Evolutionary conservation across 148 eudicot genomes (phyloP).

Genomic region (Amaranthus hypochondriacus): DNA sequence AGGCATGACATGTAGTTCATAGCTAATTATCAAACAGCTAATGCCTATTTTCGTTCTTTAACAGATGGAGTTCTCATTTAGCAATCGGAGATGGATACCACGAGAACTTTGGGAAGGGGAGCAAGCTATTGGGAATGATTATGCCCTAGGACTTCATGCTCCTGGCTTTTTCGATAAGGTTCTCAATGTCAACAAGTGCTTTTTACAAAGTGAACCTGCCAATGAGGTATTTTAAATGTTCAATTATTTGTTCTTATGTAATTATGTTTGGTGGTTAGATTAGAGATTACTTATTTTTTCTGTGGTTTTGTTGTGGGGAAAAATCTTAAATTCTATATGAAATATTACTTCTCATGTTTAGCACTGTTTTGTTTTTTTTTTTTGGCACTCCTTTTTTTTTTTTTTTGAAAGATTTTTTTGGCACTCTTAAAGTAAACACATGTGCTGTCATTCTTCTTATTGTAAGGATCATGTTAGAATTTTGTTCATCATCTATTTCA

Average conservation of each 20-base stretch:
- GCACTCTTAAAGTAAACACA: neutral
- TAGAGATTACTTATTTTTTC: neutral
- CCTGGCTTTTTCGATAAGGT: conserved; percentile 97
- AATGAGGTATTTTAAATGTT: conserved; percentile 50
- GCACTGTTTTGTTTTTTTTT: neutral
- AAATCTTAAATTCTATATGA: neutral
- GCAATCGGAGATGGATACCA: conserved; percentile 69
- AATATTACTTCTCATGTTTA: neutral
- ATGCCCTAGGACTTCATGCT: conserved; percentile 92
- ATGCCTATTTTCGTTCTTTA: conserved; percentile 14
- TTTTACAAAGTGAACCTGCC: conserved; percentile 83
- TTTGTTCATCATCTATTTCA: conserved; percentile 12
- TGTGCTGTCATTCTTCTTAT: neutral
- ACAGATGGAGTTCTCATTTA: conserved; percentile 97
- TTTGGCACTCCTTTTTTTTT: no score
- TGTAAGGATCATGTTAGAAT: conserved; percentile 6
- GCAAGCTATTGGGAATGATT: conserved; percentile 34
- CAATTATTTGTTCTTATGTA: neutral
- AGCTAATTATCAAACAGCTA: neutral
- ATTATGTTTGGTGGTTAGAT: neutral
- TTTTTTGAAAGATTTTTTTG: neutral
- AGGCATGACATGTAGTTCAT: neutral
- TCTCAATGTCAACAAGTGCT: conserved; percentile 68
- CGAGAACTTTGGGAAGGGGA: conserved; percentile 44
- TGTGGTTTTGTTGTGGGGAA: neutral